phyloP scores from a whole-genome alignment of 139 green algal genomes.

The Coelastrella sp. region DNA sequence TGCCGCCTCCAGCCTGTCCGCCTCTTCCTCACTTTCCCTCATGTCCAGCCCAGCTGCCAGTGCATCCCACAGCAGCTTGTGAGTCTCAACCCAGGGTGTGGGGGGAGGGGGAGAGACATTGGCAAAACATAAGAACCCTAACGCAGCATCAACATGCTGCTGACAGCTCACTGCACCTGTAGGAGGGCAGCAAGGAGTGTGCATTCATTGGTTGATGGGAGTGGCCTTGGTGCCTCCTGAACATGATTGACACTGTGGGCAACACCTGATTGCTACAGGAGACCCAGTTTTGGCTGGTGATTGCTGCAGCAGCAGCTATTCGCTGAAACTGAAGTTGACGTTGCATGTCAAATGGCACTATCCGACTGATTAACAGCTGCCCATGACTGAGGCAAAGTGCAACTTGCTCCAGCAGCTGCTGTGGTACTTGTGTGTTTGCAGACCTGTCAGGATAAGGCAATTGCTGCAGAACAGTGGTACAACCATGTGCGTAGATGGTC shows the following conservation, averaged over 20 bases:
- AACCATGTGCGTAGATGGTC: too few species aligned
- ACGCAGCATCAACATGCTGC: not conserved
- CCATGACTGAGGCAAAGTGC: too few species aligned
- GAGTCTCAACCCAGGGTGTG: slow-evolving; percentile 54
- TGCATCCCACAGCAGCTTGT: slow-evolving; percentile 53
- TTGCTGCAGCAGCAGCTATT: too few species aligned
- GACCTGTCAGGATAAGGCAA: too few species aligned
- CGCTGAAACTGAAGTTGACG: too few species aligned
- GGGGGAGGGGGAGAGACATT: slow-evolving; percentile 54
- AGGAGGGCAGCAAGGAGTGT: not conserved
- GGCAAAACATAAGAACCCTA: slow-evolving; percentile 70
- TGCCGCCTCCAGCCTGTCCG: not conserved
- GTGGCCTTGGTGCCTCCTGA: not conserved
- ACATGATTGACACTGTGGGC: too few species aligned
- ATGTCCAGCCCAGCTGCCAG: slow-evolving; percentile 27
- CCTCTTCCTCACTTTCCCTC: slow-evolving; percentile 3
- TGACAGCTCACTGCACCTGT: not conserved
- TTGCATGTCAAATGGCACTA: not conserved
- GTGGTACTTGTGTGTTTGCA: not conserved
- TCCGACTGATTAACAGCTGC: not conserved
- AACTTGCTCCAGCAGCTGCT: not conserved
- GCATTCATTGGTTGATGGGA: too few species aligned
- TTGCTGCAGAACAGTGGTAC: too few species aligned
- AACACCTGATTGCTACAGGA: too few species aligned
- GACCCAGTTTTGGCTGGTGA: too few species aligned